phyloP scores from a whole-genome alignment of 805 yeast species.

The Sugiyamaella floridensis region DNA sequence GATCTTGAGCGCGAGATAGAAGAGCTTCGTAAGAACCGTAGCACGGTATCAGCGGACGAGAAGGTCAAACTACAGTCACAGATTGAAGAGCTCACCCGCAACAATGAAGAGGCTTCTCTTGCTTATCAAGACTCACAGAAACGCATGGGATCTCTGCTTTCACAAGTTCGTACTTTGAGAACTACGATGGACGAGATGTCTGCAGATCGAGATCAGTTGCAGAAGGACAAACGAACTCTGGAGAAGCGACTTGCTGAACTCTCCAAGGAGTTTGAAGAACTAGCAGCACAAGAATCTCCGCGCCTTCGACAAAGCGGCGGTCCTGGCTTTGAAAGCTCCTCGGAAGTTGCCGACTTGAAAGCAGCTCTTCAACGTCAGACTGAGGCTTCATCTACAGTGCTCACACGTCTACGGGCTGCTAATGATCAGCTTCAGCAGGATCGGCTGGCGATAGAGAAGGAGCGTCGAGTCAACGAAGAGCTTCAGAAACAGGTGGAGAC shows the following conservation, averaged over 20 bases:
- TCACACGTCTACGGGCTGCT: constrained; percentile 17
- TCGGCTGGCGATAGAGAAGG: constrained; percentile 20
- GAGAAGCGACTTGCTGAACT: constrained; percentile 41
- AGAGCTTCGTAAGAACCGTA: constrained; percentile 4
- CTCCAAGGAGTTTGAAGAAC: constrained; percentile 36
- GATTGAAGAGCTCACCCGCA: constrained; percentile 31
- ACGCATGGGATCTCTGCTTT: constrained; percentile 39
- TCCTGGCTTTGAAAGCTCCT: neutral
- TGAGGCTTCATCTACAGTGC: constrained; percentile 12
- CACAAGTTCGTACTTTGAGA: constrained; percentile 52
- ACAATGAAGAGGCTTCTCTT: constrained; percentile 37
- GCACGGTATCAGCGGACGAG: constrained; percentile 6
- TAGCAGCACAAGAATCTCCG: constrained; percentile 18
- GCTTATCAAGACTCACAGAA: constrained; percentile 42
- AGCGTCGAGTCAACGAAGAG: constrained; percentile 22
- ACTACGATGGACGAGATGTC: constrained; percentile 55
- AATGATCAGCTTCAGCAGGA: constrained; percentile 34
- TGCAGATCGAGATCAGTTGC: constrained; percentile 54
- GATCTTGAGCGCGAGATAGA: constrained; percentile 29
- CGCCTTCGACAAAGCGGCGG: neutral
- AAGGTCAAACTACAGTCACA: constrained; percentile 22
- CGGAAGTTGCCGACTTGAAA: constrained; percentile 13
- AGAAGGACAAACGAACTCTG: constrained; percentile 42
- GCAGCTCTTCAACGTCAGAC: constrained; percentile 13
- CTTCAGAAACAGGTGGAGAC: constrained; percentile 25